Evolutionary conservation across 2,329 filamentous ascomycete genomes (phyloP).

Genomic region (Alternaria infectoria): DNA sequence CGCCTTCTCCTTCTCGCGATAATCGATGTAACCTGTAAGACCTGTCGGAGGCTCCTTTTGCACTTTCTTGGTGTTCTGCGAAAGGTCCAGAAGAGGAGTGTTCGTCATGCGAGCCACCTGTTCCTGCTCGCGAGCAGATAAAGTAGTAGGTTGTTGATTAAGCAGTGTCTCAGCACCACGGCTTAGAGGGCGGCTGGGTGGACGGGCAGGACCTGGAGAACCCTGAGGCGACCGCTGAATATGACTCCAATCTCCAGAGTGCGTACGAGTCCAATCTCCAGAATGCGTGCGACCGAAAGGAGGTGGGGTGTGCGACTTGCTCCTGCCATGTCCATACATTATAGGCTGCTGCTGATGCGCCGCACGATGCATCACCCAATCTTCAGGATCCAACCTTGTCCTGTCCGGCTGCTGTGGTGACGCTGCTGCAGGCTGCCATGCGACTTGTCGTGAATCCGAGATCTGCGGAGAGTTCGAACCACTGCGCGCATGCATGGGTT

Average conservation of each 20-base stretch:
- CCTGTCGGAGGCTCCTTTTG: constrained; percentile 56
- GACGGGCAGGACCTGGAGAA: constrained; percentile 28
- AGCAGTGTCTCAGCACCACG: constrained; percentile 63
- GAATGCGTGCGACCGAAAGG: constrained; percentile 52
- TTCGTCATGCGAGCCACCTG: constrained; percentile 84
- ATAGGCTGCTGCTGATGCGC: constrained; percentile 56
- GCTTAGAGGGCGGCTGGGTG: constrained; percentile 41
- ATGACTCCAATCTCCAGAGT: constrained; percentile 55
- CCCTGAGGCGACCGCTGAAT: constrained; percentile 39
- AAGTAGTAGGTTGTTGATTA: constrained; percentile 62
- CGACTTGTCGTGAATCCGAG: constrained; percentile 69
- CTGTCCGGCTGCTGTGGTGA: constrained; percentile 56
- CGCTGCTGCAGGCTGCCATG: constrained; percentile 78
- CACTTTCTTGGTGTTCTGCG: constrained; percentile 52
- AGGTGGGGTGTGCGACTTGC: constrained; percentile 58
- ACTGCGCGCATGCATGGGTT: constrained; percentile 52
- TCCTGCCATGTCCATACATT: constrained; percentile 62
- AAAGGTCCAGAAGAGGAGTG: constrained; percentile 74
- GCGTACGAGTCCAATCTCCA: constrained; percentile 55
- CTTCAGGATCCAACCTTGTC: constrained; percentile 72
- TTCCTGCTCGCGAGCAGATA: constrained; percentile 89
- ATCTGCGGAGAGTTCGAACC: constrained; percentile 43
- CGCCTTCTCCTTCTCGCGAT: constrained; percentile 75
- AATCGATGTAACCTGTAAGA: constrained; percentile 79
- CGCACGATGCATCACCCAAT: constrained; percentile 82